phyloP scores from a whole-genome alignment of 495 filamentous ascomycete species.

The Zalerion maritima region DNA sequence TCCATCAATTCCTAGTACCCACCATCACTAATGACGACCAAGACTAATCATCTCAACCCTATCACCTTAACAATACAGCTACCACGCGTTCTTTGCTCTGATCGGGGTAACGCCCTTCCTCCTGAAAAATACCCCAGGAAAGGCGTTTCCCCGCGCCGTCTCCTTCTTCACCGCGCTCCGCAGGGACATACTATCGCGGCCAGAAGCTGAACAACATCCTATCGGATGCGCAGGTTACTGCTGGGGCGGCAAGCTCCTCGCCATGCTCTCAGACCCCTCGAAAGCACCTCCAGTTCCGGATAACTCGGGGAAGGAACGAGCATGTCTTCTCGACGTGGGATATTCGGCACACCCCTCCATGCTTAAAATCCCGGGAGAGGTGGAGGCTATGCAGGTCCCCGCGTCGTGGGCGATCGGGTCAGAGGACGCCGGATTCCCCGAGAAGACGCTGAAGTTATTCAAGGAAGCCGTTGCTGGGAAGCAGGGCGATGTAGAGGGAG shows the following conservation, averaged over 20 bases:
- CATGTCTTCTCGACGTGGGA: constrained; percentile 10
- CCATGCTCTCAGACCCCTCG: constrained; percentile 3
- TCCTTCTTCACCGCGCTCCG: constrained; percentile 7
- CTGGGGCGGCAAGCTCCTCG: constrained; percentile 15
- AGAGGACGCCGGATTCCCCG: constrained; percentile 3
- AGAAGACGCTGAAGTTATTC: constrained; percentile 9
- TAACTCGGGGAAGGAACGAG: constrained; percentile 1
- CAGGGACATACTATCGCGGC: no score
- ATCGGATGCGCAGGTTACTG: constrained; percentile 13
- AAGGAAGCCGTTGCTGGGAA: constrained; percentile 8
- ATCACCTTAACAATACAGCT: background rate
- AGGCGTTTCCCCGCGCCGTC: constrained; percentile 17
- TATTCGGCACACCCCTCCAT: constrained; percentile 12
- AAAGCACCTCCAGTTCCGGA: no score
- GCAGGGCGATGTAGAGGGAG: constrained; percentile 7
- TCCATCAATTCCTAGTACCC: no score
- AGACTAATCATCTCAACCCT: background rate
- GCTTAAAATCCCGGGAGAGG: constrained; percentile 6
- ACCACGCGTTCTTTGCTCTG: background rate
- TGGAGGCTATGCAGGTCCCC: constrained; percentile 9
- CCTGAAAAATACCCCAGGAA: background rate
- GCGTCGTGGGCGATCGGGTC: constrained; percentile 11
- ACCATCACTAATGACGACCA: no score
- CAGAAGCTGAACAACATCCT: constrained; percentile 6
- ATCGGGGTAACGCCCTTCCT: constrained; percentile 1